Evolutionary conservation across 2,329 filamentous ascomycete genomes (phyloP).

Genomic region (Aspergillus candidus): DNA sequence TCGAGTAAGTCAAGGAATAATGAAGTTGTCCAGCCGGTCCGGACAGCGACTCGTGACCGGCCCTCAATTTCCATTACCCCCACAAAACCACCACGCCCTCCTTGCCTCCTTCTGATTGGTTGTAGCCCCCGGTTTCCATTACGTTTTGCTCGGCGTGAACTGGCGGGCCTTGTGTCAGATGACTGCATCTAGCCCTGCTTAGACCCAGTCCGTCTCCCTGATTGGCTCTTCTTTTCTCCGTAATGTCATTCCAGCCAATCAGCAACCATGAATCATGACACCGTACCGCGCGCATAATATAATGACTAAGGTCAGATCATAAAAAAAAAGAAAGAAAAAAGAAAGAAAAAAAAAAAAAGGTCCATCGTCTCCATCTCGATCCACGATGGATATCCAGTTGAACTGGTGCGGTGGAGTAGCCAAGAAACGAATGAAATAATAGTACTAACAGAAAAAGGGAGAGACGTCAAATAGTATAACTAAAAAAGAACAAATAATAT

Average conservation of each 20-base stretch:
- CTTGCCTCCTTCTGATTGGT: slow-evolving; percentile 23
- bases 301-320: too few species aligned
- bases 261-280: background rate
- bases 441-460: too few species aligned
- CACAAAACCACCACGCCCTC: slow-evolving; percentile 20
- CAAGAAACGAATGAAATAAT: too few species aligned
- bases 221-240: too few species aligned
- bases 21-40: slow-evolving; percentile 2
- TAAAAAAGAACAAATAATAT: background rate
- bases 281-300: too few species aligned
- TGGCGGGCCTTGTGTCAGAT: slow-evolving; percentile 26
- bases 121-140: slow-evolving; percentile 27
- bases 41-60: slow-evolving; percentile 13
- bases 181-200: slow-evolving; percentile 12
- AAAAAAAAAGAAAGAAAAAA: too few species aligned
- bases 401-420: too few species aligned
- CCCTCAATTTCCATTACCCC: slow-evolving; percentile 21
- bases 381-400: background rate
- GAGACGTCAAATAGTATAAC: too few species aligned
- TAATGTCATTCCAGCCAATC: slow-evolving; percentile 1
- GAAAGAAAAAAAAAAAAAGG: too few species aligned
- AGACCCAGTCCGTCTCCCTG: too few species aligned
- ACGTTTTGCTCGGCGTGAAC: slow-evolving; percentile 24
- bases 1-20: too few species aligned
- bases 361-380: background rate